A percentile compares a stretch with the other conserved stretches of the same genome.
phyloP scores from a whole-genome alignment of 805 yeast species.

The Metschnikowia cerradonensis region DNA sequence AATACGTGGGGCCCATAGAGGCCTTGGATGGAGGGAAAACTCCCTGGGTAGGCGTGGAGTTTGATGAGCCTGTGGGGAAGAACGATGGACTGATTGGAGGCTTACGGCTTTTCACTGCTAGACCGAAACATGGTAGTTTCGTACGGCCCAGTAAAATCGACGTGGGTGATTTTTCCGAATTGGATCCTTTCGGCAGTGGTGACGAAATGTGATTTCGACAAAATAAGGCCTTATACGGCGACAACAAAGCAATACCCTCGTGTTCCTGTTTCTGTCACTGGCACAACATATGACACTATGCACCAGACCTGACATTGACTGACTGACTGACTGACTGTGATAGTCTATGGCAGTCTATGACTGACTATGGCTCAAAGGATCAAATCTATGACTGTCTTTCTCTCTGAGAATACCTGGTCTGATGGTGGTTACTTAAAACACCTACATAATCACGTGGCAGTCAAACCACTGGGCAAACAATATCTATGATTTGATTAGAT shows the following conservation, averaged over 20 bases:
- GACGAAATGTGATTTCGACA: constrained; percentile 18
- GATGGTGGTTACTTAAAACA: too few relatives aligned
- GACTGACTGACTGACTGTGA: too few relatives aligned
- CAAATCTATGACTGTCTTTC: too few relatives aligned
- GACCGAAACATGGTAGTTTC: constrained; percentile 67
- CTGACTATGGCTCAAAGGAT: too few relatives aligned
- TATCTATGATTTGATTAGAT: too few relatives aligned
- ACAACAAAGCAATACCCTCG: not conserved
- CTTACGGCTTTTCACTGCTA: constrained; percentile 52
- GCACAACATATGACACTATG: too few relatives aligned
- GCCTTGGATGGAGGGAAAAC: constrained; percentile 49
- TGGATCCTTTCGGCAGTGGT: constrained; percentile 42
- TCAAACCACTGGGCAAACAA: too few relatives aligned
- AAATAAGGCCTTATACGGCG: not conserved
- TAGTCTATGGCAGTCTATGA: too few relatives aligned
- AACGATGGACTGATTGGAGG: constrained; percentile 77
- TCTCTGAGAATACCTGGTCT: too few relatives aligned
- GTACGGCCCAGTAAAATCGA: constrained; percentile 66
- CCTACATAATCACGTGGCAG: too few relatives aligned
- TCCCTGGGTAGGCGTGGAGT: constrained; percentile 79
- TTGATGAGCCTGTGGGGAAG: constrained; percentile 84
- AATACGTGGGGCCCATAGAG: constrained; percentile 64
- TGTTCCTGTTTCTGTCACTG: too few relatives aligned
- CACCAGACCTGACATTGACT: too few relatives aligned
- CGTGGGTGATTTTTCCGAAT: constrained; percentile 62